Base-by-base conservation (phyloP, 2,329 filamentous ascomycete genomes). In the Nemania sp. region DNA sequence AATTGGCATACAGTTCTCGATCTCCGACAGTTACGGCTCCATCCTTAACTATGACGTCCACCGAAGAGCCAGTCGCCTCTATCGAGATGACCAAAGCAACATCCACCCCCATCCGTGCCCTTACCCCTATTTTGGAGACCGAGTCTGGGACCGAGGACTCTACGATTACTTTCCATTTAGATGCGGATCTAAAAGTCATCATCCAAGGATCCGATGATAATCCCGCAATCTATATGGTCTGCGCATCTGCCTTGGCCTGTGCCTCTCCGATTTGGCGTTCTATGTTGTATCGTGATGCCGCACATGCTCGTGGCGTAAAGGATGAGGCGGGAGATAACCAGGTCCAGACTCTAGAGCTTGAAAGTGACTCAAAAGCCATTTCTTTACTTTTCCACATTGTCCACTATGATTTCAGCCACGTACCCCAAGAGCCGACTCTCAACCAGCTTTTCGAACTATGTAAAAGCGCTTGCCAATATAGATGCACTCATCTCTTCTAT, bases 371-470 rank as follows among this genome's bases (percentile, higher is more conserved):
- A 1, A 55, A 70, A 20, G 74, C 75, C 1, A 57, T 76, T 7
- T 53, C 56, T 6, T 53, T 65, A 2, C 22, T 76, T 3, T 72
- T 76, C 38, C 60, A 55, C 27, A 77, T 76, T 22, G 55, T 75
- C 20, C 74, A 77, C 62, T 75, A 73, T 58, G 54, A 71, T 5
- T 77, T 75, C 56, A 45, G 8, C 3, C 41, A 67, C 11, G 70
- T 76, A 2, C 73, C 72, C 0, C 51, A 58, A 13, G 29, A 51
- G 2, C 66, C 67, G 1, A 62, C 60, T 24, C 47, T 76, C 1
- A 62, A 72, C 26, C 66, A 74, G 43, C 69, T 77, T 1, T 75
- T 70, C 15, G 66, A 76, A 55, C 59, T 77, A 10, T 51, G 67
- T 1, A 54, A 63, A n/a, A 67, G 67, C 1, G 65, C 67, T 6